phyloP scores from a whole-genome alignment of 31 red algal genomes.

The Porphyra umbilicalis region DNA sequence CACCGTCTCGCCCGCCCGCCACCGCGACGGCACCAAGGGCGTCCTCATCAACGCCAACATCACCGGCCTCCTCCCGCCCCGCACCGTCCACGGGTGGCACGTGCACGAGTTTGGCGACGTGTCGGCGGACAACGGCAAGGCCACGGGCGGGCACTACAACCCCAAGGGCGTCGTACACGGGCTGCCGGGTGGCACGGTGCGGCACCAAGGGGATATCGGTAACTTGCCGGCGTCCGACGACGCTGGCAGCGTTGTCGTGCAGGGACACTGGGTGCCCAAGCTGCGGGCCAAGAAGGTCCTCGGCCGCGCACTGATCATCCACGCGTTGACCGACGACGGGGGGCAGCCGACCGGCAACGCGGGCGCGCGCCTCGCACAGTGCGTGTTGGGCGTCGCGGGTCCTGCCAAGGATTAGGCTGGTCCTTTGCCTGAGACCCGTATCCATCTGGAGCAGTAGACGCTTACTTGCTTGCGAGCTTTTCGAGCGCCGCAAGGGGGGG shows the following conservation, averaged over 20 bases:
- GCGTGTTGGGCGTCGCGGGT: conserved; percentile 45
- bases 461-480: too few relatives aligned
- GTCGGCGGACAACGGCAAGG: conserved; percentile 10
- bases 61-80: not conserved
- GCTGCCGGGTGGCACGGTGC: not conserved
- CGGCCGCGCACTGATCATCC: conserved; percentile 43
- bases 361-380: conserved; percentile 29
- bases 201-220: conserved; percentile 66
- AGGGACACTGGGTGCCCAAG: not conserved
- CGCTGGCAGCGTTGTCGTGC: not conserved
- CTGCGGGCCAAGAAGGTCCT: conserved; percentile 17
- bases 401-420: too few relatives aligned
- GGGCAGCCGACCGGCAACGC: conserved; percentile 45
- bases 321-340: conserved; percentile 34
- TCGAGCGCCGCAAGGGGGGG: too few relatives aligned
- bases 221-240: conserved; percentile 10
- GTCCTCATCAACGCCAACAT: not conserved
- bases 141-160: conserved; percentile 63
- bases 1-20: not conserved
- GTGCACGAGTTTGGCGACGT: conserved; percentile 67
- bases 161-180: conserved; percentile 26
- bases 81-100: conserved; percentile 37
- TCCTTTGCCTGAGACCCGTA: too few relatives aligned
- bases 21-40: not conserved
- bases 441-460: too few relatives aligned